A percentile compares a stretch with the other conserved stretches of the same genome.
These are phyloP conservation scores for Papiliotrema fonsecae DNA, from an alignment of 1,284 basidiomycete genomes.

Conservation along the genomic window DNA sequence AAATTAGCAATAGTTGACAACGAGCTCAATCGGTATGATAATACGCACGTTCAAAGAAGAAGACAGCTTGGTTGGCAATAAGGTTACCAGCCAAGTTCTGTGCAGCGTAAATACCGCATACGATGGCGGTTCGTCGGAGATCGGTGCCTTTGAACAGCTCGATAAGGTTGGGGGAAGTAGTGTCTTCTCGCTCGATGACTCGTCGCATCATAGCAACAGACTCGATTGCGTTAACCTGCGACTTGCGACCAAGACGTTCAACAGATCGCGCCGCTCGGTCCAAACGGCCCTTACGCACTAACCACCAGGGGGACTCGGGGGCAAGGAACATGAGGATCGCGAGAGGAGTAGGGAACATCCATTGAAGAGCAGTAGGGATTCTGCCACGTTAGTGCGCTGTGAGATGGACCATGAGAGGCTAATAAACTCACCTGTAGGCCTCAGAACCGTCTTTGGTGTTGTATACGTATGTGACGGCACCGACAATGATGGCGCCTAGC, in stretches of 20 bases:
- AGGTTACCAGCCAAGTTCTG: conserved; percentile 42
- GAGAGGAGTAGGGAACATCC: conserved; percentile 39
- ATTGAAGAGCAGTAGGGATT: conserved; percentile 32
- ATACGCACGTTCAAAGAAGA: conserved; percentile 34
- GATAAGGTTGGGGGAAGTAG: conserved; percentile 25
- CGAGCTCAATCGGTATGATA: not conserved
- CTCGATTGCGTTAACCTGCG: conserved; percentile 14
- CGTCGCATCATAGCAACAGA: conserved; percentile 32
- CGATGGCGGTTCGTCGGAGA: conserved; percentile 48
- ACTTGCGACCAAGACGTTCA: conserved; percentile 20
- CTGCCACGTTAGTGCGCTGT: conserved; percentile 6
- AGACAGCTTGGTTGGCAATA: conserved; percentile 36
- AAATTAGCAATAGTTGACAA: not conserved
- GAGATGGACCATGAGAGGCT: not conserved
- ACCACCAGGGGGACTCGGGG: conserved; percentile 49
- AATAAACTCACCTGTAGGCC: conserved; percentile 23
- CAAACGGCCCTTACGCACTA: conserved; percentile 49
- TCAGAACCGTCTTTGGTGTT: conserved; percentile 9
- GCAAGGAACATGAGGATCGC: conserved; percentile 28
- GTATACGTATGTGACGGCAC: conserved; percentile 28
- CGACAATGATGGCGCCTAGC: conserved; percentile 37
- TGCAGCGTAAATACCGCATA: conserved; percentile 39
- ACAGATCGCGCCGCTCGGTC: conserved; percentile 43
- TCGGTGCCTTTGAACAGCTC: conserved; percentile 49
- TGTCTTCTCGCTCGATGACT: conserved; percentile 20